Base-by-base conservation (phyloP, 225 moss, liverwort and hornwort genomes). In the Antitrichia curtipendula region DNA sequence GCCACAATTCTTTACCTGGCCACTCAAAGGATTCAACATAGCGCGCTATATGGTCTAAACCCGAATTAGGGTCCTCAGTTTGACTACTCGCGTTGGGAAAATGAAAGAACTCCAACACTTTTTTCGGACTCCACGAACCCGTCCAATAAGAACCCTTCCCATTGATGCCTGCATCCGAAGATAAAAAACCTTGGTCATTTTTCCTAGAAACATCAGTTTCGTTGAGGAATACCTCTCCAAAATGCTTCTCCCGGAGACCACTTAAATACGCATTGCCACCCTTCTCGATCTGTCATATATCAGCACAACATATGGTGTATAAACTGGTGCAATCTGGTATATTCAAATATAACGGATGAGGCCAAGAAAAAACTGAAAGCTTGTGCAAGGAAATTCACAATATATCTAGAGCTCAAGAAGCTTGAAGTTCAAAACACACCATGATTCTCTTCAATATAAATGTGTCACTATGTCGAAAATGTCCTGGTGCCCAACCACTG, bases 161-260 rank as follows among this genome's bases (percentile, higher is more conserved):
- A 57, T 80, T 87, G 83, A 45, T 72, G 54, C 90, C 83, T 58
- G 36, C 50, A 56, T 82, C 87, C 64, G 85, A 70, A 80, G 88
- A 43, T 47, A 88, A 56, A 80, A 84, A 75, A 57, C 78, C 83
- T 34, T 81, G 79, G 45, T 83, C 90, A 70, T 28, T 82, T 72
- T 91, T 84, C 59, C 86, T 92, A 58, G 85, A 70, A 89, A 87
- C 60, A 87, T 59, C 71, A 85, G 93, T 92, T 80, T 91, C 91
- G 76, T 95, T 96, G 19, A 95, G 90, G 72, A 96, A 94, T 29
- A 94, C 31, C 86, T 96, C 93, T 75, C 96, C 96, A 82, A 96
- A 96, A 83, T 96, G 87, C 88, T 92, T 95, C 85, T 96, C 96
- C 72, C 96, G 96, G 73, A 95, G 94, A 74, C 96, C 96, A 90